These are phyloP conservation scores for Ogataea chonburiensis DNA, from an alignment of 805 yeast genomes.

Conservation along the genomic window DNA sequence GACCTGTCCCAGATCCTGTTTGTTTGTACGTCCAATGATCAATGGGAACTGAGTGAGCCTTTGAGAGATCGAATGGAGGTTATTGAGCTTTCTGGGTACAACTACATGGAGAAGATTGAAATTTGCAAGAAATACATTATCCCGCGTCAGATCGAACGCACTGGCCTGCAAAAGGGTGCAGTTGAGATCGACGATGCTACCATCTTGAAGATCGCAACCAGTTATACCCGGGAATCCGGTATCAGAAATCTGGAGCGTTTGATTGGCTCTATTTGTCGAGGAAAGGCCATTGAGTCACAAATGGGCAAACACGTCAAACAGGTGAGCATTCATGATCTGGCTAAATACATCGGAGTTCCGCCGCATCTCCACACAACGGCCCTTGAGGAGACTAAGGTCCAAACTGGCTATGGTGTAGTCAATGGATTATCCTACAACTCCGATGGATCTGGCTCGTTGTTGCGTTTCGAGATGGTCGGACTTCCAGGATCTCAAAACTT, in stretches of 20 bases:
- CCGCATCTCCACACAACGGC: conserved; percentile 30
- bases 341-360: conserved; percentile 65
- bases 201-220: conserved; percentile 58
- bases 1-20: conserved; percentile 80
- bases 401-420: conserved; percentile 68
- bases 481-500: conserved; percentile 51
- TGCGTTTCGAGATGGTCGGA: conserved; percentile 75
- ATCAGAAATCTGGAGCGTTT: conserved; percentile 77
- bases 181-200: conserved; percentile 52
- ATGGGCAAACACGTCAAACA: conserved; percentile 45
- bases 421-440: conserved; percentile 87
- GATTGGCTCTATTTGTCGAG: conserved; percentile 74
- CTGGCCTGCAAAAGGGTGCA: conserved; percentile 53
- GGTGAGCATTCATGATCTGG: conserved; percentile 46
- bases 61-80: conserved; percentile 82
- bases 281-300: conserved; percentile 57
- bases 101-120: conserved; percentile 68
- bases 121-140: conserved; percentile 68
- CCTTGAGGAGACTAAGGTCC: conserved; percentile 42
- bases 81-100: conserved; percentile 76
- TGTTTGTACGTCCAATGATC: conserved; percentile 83
- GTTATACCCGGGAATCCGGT: conserved; percentile 83
- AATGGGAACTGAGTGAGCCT: conserved; percentile 69
- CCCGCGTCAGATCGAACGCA: conserved; percentile 70
- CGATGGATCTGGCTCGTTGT: conserved; percentile 80